phyloP scores from a whole-genome alignment of 495 filamentous ascomycete species.

The Penicillium samsonianum region DNA sequence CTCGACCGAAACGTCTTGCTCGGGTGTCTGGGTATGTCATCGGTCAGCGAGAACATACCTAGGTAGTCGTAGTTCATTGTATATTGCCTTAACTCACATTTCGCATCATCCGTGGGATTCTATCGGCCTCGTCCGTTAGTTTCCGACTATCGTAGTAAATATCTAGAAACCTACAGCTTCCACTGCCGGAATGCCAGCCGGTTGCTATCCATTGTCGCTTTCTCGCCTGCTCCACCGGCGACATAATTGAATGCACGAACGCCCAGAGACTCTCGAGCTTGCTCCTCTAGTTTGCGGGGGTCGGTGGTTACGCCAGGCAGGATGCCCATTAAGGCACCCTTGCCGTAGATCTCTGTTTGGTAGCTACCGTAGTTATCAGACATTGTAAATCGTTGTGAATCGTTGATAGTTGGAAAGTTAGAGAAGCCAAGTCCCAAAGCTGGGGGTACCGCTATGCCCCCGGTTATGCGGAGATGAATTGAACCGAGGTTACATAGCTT shows the following conservation, averaged over 20 bases:
- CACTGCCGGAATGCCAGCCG: constrained; percentile 64
- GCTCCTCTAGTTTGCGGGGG: constrained; percentile 58
- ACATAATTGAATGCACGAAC: constrained; percentile 60
- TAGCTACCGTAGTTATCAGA: constrained; percentile 46
- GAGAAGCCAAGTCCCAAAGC: not conserved
- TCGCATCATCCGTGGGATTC: constrained; percentile 47
- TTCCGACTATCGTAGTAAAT: not conserved
- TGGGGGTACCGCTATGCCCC: not conserved
- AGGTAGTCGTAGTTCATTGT: constrained; percentile 2
- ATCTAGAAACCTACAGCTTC: constrained; percentile 48
- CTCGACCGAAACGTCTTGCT: constrained; percentile 54
- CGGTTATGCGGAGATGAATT: not conserved
- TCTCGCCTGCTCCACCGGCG: constrained; percentile 64
- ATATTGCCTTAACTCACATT: constrained; percentile 26
- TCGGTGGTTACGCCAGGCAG: constrained; percentile 60
- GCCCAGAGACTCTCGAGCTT: constrained; percentile 52
- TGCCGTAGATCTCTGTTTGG: constrained; percentile 51
- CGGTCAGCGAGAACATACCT: constrained; percentile 4
- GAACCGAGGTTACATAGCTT: not conserved
- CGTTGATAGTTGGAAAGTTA: not conserved
- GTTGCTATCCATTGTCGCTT: constrained; percentile 66
- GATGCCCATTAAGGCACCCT: constrained; percentile 48
- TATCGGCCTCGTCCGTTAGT: constrained; percentile 7
- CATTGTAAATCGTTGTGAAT: constrained; percentile 25
- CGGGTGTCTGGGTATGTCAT: constrained; percentile 31